Evolutionary conservation across 768 basidiomycete species (phyloP), one percentile per base, ranked within the genome.

Genomic region (Sarcodon aspratus): DNA sequence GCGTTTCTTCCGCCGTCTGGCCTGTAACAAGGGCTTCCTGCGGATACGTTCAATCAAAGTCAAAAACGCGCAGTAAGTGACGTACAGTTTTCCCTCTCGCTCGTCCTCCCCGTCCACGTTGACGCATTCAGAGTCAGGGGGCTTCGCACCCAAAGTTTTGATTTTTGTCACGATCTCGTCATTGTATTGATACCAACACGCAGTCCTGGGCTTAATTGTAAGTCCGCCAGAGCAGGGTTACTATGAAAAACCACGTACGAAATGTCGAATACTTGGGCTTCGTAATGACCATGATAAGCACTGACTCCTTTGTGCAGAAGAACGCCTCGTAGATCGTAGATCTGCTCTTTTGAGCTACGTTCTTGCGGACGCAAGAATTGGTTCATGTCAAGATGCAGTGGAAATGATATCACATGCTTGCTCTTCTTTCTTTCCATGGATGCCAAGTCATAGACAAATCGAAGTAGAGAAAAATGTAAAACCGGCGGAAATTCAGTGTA

Each of bases 231-330:
- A n/a, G 9, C 27, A 2, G 15, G 27, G 18, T 27, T 33, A 13
- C 13, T 42, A 40, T 21, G 8, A n/a, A n/a, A 31, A 21, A 33
- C 9, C 3, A 67, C 79, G 48, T 57, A 92, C 88, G 66, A 64
- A 17, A 66, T 65, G 59, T 92, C 87, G 56, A 80, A 79, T 15
- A 90, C 85, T 58, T 90, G 85, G 11, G 85, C 87, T 61, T 88
- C 85, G 59, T 93, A 92, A 61, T 92, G 88, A 4, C 89, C 89
- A 54, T 86, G 82, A 66, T 96, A 87, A 33, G 94, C 95, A 61
- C 88, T 93, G n/a, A 76, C 57, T 5, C 95, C 95, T 59, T 89
- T 90, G 67, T 98, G 95, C 50, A 91, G 63, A 9, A 98, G 66
- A 9, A 97, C 79, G 3, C 88, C 94, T 46, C 82, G 75, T 45